A percentile compares a stretch with the other conserved stretches of the same genome.
These are phyloP conservation scores for Sphagnum contortum DNA, from an alignment of 225 moss, liverwort and hornwort genomes.

Conservation along the genomic window DNA sequence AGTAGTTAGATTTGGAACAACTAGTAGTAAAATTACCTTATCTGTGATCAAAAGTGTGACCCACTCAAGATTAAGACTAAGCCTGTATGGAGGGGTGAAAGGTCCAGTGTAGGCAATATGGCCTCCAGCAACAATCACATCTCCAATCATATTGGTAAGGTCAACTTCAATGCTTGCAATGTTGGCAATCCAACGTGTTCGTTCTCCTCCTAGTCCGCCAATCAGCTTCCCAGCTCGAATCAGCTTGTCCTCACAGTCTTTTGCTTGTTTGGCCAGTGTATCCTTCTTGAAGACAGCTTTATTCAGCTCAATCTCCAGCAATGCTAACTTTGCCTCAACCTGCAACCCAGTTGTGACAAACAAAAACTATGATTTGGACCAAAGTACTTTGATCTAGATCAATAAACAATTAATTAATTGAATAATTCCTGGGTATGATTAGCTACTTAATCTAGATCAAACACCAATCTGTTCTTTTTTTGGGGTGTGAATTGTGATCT, in stretches of 20 bases:
- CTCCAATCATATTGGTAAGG: slow-evolving; percentile 54
- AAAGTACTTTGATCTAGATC: no score
- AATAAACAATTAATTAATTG: no score
- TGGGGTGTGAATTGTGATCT: no score
- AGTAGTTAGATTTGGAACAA: no score
- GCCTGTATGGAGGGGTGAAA: slow-evolving; percentile 65
- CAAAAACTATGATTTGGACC: no score
- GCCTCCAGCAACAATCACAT: slow-evolving; percentile 65
- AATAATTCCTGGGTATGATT: no score
- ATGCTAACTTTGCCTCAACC: slow-evolving; percentile 63
- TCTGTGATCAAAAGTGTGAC: slow-evolving; percentile 36
- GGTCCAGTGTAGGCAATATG: slow-evolving; percentile 86
- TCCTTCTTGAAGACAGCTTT: slow-evolving; percentile 66
- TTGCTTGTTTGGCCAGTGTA: slow-evolving; percentile 54
- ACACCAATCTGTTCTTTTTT: no score
- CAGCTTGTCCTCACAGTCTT: slow-evolving; percentile 72
- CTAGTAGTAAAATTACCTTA: slow-evolving; percentile 22
- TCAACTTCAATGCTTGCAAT: slow-evolving; percentile 58
- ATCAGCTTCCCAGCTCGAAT: slow-evolving; percentile 79
- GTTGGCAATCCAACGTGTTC: slow-evolving; percentile 75
- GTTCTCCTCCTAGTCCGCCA: slow-evolving; percentile 86
- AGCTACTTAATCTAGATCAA: no score
- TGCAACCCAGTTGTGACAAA: slow-evolving; percentile 3
- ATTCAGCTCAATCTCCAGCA: slow-evolving; percentile 45
- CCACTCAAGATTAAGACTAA: slow-evolving; percentile 62